Evolutionary conservation across 495 filamentous ascomycete genomes (phyloP).

Genomic region (Tuber calosporum): DNA sequence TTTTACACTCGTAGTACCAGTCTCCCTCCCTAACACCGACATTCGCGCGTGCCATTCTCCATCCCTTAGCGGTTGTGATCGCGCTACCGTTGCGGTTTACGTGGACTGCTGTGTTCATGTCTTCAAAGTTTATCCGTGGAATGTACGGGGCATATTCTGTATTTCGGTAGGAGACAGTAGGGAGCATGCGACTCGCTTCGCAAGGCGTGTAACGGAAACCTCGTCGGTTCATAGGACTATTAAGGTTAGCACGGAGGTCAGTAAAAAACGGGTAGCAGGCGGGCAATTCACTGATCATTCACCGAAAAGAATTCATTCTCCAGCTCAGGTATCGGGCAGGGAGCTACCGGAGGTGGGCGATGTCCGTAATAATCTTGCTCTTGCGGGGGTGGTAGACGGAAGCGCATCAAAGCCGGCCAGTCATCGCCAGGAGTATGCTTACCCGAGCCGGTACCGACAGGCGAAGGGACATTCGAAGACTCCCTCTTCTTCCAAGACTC

Average conservation of each 20-base stretch:
- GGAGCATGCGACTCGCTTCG: conserved; percentile 78
- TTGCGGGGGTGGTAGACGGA: conserved; percentile 52
- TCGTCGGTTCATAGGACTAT: conserved; percentile 67
- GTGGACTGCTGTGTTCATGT: conserved; percentile 70
- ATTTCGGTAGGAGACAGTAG: conserved; percentile 80
- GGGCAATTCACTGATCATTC: conserved; percentile 55
- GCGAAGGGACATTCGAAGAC: conserved; percentile 27
- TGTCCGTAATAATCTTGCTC: conserved; percentile 40
- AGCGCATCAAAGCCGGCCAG: conserved; percentile 44
- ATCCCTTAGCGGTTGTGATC: conserved; percentile 72
- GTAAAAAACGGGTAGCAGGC: conserved; percentile 29
- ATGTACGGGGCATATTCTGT: conserved; percentile 76
- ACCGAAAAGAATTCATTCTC: conserved; percentile 53
- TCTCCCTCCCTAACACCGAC: conserved; percentile 84
- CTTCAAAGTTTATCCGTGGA: conserved; percentile 81
- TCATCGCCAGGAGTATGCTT: conserved; percentile 38
- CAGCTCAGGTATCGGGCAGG: conserved; percentile 22
- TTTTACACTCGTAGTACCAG: conserved; percentile 89
- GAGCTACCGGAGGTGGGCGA: conserved; percentile 30
- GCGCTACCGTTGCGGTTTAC: conserved; percentile 56
- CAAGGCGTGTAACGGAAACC: conserved; percentile 79
- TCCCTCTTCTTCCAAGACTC: conserved; percentile 56
- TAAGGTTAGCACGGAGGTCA: conserved; percentile 41
- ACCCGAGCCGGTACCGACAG: conserved; percentile 28
- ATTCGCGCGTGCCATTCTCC: conserved; percentile 77